Evolutionary conservation across 768 basidiomycete genomes (phyloP).

Genomic region (Tricholomella constricta): DNA sequence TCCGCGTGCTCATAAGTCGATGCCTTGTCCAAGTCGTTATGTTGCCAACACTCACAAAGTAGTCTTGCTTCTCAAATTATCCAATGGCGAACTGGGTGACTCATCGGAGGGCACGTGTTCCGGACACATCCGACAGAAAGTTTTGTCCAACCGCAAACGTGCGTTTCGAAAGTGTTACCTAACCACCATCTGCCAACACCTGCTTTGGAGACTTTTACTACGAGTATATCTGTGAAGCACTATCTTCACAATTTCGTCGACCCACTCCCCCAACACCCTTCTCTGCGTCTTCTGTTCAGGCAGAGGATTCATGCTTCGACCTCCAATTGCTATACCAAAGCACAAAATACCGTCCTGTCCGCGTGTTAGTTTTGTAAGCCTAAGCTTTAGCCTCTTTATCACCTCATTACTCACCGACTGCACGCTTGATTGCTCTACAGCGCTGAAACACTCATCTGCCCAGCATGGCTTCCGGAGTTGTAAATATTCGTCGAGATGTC

Average conservation of each 20-base stretch:
- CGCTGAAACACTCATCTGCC: conserved; percentile 56
- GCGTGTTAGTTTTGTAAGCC: conserved; percentile 54
- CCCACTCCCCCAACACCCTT: conserved; percentile 43
- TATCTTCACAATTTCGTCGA: conserved; percentile 67
- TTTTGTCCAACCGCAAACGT: conserved; percentile 16
- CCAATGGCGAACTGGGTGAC: too few relatives aligned
- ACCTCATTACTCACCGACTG: background rate
- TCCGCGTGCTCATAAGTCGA: background rate
- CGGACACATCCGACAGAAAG: conserved; percentile 20
- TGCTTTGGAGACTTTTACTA: background rate
- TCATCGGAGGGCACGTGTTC: background rate
- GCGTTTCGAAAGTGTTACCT: conserved; percentile 23
- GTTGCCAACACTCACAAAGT: too few relatives aligned
- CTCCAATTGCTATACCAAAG: conserved; percentile 73
- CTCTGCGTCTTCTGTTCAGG: conserved; percentile 61
- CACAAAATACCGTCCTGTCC: conserved; percentile 58
- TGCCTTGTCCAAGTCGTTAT: too few relatives aligned
- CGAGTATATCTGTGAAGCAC: conserved; percentile 12
- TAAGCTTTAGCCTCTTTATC: background rate
- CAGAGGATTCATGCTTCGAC: conserved; percentile 95
- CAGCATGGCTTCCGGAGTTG: conserved; percentile 87
- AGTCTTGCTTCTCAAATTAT: too few relatives aligned
- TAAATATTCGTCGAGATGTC: conserved; percentile 95
- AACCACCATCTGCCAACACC: conserved; percentile 23
- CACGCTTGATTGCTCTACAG: conserved; percentile 32